Evolutionary conservation across 1,284 basidiomycete genomes (phyloP), one percentile per base, ranked within the genome.

Genomic region (Pseudozyma sp.): DNA sequence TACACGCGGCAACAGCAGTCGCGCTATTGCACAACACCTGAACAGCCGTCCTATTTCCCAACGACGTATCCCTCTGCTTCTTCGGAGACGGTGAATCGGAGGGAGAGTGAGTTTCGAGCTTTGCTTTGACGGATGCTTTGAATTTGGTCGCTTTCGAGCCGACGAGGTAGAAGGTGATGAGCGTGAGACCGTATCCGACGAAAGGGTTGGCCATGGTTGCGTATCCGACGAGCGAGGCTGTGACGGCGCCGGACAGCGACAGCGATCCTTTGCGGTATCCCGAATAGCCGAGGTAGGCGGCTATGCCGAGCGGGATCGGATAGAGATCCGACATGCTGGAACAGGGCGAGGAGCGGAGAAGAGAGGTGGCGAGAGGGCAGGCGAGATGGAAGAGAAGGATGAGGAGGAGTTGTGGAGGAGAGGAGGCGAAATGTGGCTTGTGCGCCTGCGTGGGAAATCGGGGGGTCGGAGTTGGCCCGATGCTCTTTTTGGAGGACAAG

Each of bases 71-170:
- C 51, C 72, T 73, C n/a, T 19, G 33, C 10, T 46, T 34, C 14
- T 6, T 11, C 29, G 14, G n/a, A 1, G n/a, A 8, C 0, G 52
- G 7, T 6, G 47, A 19, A 3, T 44, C 40, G n/a, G 9, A 19
- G 7, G 43, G 40, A 10, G 43, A 29, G 10, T 69, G 61, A 16
- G 57, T 54, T 83, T 98, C 95, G 30, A 95, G 87, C 63, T 86
- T 86, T 2, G 89, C 89, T 84, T 97, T 98, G 54, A 85, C 48
- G 1, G 77, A 63, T 0, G 86, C 85, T 68, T 88, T 87, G 79
- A 86, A 84, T 88, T 94, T 94, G 6, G 94, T 97, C 0, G 93
- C 94, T 52, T 89, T 87, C 53, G 92, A 93, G 0, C 91, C 94
- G 1, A 90, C 78, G 17, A 94, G 87, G 84, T 96, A 80, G 55